Evolutionary conservation across 2,329 filamentous ascomycete genomes (phyloP).

Genomic region (Lecanoromycetidae sp.): DNA sequence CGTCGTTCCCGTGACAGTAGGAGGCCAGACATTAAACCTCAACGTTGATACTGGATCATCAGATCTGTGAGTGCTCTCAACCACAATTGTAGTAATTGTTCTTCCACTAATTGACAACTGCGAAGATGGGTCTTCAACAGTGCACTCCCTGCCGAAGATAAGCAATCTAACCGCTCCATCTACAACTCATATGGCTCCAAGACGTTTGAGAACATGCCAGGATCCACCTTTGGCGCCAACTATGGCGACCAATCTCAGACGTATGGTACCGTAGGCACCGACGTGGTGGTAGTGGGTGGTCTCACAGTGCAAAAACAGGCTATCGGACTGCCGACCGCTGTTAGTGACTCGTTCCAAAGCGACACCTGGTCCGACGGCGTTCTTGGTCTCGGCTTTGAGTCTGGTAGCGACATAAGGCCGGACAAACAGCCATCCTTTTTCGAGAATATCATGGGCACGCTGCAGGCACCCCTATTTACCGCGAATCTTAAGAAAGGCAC

Average conservation of each 20-base stretch:
- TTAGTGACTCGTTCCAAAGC: slow-evolving; percentile 46
- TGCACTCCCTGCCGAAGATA: slow-evolving; percentile 35
- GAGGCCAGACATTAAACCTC: slow-evolving; percentile 55
- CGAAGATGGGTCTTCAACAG: slow-evolving; percentile 58
- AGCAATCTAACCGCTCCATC: slow-evolving; percentile 39
- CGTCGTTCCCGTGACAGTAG: slow-evolving; percentile 56
- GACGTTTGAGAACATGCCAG: slow-evolving; percentile 38
- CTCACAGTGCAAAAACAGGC: slow-evolving; percentile 49
- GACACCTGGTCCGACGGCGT: slow-evolving; percentile 56
- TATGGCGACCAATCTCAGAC: slow-evolving; percentile 59
- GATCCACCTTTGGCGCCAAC: slow-evolving; percentile 48
- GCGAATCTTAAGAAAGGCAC: slow-evolving; percentile 51
- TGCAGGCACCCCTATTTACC: slow-evolving; percentile 58
- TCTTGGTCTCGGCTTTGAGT: slow-evolving; percentile 54
- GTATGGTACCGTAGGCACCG: slow-evolving; percentile 53
- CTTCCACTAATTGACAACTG: background rate
- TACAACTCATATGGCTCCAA: slow-evolving; percentile 43
- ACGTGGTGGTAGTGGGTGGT: slow-evolving; percentile 55
- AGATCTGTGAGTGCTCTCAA: slow-evolving; percentile 43
- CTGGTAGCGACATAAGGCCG: slow-evolving; percentile 53
- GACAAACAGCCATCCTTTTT: slow-evolving; percentile 59
- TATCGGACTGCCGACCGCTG: slow-evolving; percentile 52
- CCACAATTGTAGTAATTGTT: slow-evolving; percentile 3
- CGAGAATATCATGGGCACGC: slow-evolving; percentile 50
- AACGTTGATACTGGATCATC: slow-evolving; percentile 68